phyloP scores from a whole-genome alignment of 2,329 filamentous ascomycete species.

The Calonectria pseudoreteaudii region DNA sequence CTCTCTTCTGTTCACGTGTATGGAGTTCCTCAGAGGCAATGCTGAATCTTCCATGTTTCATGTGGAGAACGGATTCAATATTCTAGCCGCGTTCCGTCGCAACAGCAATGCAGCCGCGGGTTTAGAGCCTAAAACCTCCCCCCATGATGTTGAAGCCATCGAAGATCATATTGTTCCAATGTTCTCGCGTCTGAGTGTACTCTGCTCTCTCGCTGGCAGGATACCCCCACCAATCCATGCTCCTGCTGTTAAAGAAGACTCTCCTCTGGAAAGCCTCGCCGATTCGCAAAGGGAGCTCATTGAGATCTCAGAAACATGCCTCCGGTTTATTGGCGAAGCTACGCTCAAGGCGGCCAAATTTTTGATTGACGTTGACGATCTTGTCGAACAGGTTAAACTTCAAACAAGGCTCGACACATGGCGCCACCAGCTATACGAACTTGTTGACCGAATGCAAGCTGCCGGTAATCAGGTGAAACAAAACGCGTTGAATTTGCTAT shows the following conservation, averaged over 20 bases:
- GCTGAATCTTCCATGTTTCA: constrained; percentile 1
- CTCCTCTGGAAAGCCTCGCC: background rate
- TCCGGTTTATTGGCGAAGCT: background rate
- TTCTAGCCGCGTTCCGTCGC: background rate
- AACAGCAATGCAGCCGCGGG: background rate
- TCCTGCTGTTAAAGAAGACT: background rate
- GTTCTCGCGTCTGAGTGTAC: constrained; percentile 8
- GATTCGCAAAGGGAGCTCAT: background rate
- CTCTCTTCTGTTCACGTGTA: constrained; percentile 17
- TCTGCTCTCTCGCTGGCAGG: constrained; percentile 16
- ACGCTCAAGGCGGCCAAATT: background rate
- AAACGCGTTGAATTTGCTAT: background rate
- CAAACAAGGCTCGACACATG: constrained; percentile 13
- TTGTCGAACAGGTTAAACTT: constrained; percentile 16
- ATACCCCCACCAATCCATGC: background rate
- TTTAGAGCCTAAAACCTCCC: background rate
- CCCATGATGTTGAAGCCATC: constrained; percentile 1
- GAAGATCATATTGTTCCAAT: constrained; percentile 10
- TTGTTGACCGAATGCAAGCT: constrained; percentile 3
- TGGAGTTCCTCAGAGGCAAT: constrained; percentile 16
- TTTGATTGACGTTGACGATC: constrained; percentile 4
- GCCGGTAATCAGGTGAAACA: background rate
- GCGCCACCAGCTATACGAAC: background rate
- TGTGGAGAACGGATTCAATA: constrained; percentile 8
- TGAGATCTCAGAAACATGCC: background rate